Percentiles rank a stretch among this genome's conserved stretches.
These are phyloP conservation scores for Elasticomyces elasticus DNA, from an alignment of 495 filamentous ascomycete species.

Conservation along the genomic window DNA sequence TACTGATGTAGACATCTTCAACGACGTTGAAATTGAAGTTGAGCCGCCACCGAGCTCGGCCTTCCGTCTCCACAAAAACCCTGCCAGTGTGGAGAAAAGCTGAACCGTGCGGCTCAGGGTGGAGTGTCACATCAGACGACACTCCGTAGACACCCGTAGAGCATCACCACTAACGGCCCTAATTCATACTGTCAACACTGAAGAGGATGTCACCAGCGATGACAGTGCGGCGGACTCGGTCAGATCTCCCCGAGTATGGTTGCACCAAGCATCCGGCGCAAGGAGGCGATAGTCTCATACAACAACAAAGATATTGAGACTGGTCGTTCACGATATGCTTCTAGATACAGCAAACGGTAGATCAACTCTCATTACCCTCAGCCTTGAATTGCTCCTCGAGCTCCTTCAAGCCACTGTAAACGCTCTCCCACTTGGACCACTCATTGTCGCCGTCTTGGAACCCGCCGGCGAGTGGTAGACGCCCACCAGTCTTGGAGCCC, in stretches of 20 bases:
- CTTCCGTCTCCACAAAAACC: background rate
- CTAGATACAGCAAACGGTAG: too few species aligned
- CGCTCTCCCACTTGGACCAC: constrained; percentile 37
- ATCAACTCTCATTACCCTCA: constrained; percentile 9
- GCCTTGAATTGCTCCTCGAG: constrained; percentile 30
- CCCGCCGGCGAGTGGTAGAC: constrained; percentile 44
- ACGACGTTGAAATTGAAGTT: too few species aligned
- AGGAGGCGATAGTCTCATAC: too few species aligned
- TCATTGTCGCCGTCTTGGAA: constrained; percentile 40
- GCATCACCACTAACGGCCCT: too few species aligned
- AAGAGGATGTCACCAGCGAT: too few species aligned
- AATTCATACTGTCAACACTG: too few species aligned
- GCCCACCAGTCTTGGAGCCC: constrained; percentile 45
- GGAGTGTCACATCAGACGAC: background rate
- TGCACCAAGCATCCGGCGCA: too few species aligned
- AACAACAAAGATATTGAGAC: too few species aligned
- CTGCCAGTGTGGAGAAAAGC: background rate
- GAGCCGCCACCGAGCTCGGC: background rate
- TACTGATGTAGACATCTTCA: too few species aligned
- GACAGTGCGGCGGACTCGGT: too few species aligned
- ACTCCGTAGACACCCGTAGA: background rate
- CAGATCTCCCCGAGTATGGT: too few species aligned
- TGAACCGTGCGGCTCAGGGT: background rate
- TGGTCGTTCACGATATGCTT: too few species aligned
- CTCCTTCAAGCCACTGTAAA: constrained; percentile 30